Percentiles rank a stretch among this genome's conserved stretches.
phyloP scores from a whole-genome alignment of 495 filamentous ascomycete genomes.

The Polyplosphaeria fusca region DNA sequence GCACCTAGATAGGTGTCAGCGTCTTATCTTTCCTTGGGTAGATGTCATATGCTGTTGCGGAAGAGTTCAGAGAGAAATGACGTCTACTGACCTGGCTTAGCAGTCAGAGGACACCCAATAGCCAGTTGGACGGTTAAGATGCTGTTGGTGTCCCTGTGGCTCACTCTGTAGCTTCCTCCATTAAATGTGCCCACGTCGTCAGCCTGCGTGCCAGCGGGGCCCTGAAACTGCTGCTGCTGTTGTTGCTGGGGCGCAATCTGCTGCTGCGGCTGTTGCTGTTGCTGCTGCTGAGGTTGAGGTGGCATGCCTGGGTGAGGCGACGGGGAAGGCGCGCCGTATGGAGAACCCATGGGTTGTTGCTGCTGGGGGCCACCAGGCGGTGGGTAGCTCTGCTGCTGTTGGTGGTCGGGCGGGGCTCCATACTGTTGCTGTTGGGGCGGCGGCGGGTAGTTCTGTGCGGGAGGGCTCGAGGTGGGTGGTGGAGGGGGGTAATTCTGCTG shows the following conservation, averaged over 20 bases:
- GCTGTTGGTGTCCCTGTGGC: constrained; percentile 86
- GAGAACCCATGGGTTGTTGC: constrained; percentile 36
- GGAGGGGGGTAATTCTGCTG: constrained; percentile 31
- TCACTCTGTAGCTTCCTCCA: constrained; percentile 89
- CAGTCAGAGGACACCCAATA: constrained; percentile 77
- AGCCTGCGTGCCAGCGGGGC: constrained; percentile 52
- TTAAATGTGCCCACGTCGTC: constrained; percentile 95
- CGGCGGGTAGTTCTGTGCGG: constrained; percentile 19
- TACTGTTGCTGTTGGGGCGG: constrained; percentile 28
- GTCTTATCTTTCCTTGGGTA: neutral
- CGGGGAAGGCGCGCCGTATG: constrained; percentile 33
- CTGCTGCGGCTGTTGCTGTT: constrained; percentile 22
- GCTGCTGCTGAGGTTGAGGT: constrained; percentile 28
- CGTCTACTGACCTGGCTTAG: constrained; percentile 84
- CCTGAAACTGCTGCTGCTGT: constrained; percentile 48
- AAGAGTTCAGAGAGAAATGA: too few relatives aligned
- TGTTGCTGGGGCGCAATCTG: constrained; percentile 8
- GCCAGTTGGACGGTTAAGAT: constrained; percentile 86
- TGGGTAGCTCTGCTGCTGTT: constrained; percentile 28
- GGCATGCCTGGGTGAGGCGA: constrained; percentile 41
- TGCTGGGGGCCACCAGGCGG: constrained; percentile 34
- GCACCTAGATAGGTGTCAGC: constrained; percentile 49
- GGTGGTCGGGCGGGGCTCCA: constrained; percentile 25
- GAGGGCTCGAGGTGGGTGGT: constrained; percentile 28
- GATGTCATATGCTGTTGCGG: neutral